phyloP scores from a whole-genome alignment of 164 flowering plant species.

The Protea cynaroides region DNA sequence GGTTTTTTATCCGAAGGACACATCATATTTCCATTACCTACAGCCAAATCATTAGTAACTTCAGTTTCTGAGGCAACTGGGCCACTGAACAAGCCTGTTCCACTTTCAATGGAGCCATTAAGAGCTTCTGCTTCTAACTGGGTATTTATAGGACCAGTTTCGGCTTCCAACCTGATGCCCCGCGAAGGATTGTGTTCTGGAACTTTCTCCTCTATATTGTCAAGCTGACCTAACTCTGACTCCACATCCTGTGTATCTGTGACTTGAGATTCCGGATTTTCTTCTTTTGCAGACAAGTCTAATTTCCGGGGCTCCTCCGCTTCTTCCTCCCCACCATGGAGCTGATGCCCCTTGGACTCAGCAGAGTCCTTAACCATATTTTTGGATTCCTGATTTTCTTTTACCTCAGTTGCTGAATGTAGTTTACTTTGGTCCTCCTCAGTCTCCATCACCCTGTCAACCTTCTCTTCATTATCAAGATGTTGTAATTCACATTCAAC shows the following conservation, averaged over 20 bases:
- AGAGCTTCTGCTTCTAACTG: neutral
- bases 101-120: conserved; percentile 1
- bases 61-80: neutral
- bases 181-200: neutral
- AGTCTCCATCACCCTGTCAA: too few species aligned
- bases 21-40: neutral
- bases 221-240: neutral
- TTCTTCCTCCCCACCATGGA: neutral
- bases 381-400: too few species aligned
- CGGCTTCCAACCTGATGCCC: neutral
- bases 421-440: neutral
- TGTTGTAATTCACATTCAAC: conserved; percentile 3
- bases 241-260: conserved; percentile 1
- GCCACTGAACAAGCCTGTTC: neutral
- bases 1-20: neutral
- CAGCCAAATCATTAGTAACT: conserved; percentile 4
- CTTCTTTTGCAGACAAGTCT: neutral
- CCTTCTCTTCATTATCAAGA: conserved; percentile 5
- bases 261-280: conserved; percentile 5
- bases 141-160: neutral
- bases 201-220: neutral
- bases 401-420: too few species aligned
- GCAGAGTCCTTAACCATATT: too few species aligned
- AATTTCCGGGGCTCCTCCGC: conserved; percentile 5
- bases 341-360: too few species aligned